Base-by-base conservation (phyloP, 495 filamentous ascomycete genomes). In the Parmelia sp. region DNA sequence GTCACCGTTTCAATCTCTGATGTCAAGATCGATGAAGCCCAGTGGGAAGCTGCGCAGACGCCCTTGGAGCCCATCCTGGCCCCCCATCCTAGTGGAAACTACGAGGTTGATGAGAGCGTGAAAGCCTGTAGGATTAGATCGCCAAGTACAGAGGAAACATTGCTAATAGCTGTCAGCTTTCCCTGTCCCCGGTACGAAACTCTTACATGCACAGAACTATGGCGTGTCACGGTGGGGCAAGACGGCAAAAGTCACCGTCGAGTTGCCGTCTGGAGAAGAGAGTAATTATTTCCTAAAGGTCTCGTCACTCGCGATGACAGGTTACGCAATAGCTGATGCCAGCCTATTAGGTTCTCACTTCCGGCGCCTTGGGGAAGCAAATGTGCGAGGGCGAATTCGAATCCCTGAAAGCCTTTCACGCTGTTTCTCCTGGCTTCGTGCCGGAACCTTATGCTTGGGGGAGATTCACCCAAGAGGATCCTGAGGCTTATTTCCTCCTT, bases 391-490 rank as follows among this genome's bases (percentile, higher is more conserved):
- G 77, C 25, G 81, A 82, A 70, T 81, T 74, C 65, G 75, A 80
- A 37, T 80, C 81, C 15, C 75, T 78, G 66, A 74, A 65, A 45
- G 74, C 75, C 4, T 79, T 83, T 17, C 63, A 80, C 59, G 47
- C 56, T 8, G 58, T 78, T 23, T 19, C 74, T 12, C 78, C 80
- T n/a, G 64, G 66, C 21, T 78, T 82, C 65, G 74, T 73, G 9
- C 78, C 81, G 21, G 74, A 71, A 39, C 81, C 81, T 1, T 71
- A 80, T 33, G 77, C 76, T 39, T 79, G 72, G 64, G 82, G 81
- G 4, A 74, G 72, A 5, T 81, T 76, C 66, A 49, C 57, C 11
- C 61, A 44, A 3, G 27, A 56, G 0, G 63, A 60, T 10, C 73
- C 75, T 33, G 68, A 75, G 14, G 79, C 72, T 1, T 70, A 81